Conservation (phyloP, 2,329 filamentous ascomycete genomes). For the Aaosphaeria pasadenensis region DNA sequence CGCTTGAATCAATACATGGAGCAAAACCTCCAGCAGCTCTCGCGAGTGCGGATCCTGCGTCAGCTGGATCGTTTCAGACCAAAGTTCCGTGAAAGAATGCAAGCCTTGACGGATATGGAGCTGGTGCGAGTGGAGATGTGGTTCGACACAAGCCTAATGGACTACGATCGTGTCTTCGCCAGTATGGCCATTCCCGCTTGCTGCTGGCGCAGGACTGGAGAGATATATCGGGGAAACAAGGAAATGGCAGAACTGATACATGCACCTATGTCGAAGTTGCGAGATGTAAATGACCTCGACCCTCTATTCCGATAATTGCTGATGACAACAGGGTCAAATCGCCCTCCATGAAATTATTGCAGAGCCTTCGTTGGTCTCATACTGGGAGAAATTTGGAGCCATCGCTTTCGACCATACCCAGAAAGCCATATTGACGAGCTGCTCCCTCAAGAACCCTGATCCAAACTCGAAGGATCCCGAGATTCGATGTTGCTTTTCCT, state of each 20-base stretch:
- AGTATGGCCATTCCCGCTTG: constrained; percentile 98
- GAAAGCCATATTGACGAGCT: constrained; percentile 93
- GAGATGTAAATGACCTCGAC: constrained; percentile 65
- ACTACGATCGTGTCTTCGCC: constrained; percentile 96
- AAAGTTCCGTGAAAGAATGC: constrained; percentile 93
- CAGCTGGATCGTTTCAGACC: constrained; percentile 92
- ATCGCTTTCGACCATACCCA: constrained; percentile 94
- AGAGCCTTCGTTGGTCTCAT: constrained; percentile 90
- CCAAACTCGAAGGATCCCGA: constrained; percentile 64
- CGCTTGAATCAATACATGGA: constrained; percentile 90
- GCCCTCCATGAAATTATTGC: constrained; percentile 94
- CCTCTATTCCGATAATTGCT: background rate
- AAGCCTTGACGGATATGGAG: constrained; percentile 88
- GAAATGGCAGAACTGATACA: constrained; percentile 98
- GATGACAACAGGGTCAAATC: constrained; percentile 73
- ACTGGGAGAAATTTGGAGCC: constrained; percentile 98
- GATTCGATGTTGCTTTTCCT: constrained; percentile 94
- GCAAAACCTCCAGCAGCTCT: constrained; percentile 74
- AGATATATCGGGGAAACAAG: constrained; percentile 96
- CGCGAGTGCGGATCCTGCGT: constrained; percentile 85
- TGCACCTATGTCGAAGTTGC: constrained; percentile 82
- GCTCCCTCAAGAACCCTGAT: constrained; percentile 74
- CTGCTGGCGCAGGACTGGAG: constrained; percentile 93
- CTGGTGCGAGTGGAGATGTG: constrained; percentile 97
- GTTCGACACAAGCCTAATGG: constrained; percentile 95